A percentile compares a stretch with the other conserved stretches of the same genome.
Evolutionary conservation across 805 yeast species (phyloP).

Genomic region (Lachancea kluyveri): DNA sequence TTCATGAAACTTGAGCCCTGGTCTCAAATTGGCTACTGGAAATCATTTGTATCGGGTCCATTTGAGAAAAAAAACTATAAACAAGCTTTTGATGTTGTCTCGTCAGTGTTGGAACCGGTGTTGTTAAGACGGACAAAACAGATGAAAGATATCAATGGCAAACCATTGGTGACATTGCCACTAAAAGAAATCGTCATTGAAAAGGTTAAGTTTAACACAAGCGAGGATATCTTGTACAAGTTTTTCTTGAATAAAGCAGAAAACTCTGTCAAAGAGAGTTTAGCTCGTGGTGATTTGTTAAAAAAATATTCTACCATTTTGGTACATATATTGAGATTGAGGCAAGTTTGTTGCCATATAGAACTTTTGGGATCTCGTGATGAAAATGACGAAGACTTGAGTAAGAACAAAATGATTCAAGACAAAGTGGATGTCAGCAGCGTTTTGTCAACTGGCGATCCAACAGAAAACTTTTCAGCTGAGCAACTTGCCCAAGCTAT

Average conservation of each 20-base stretch:
- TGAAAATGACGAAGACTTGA: slow-evolving; percentile 46
- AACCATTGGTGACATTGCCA: slow-evolving; percentile 70
- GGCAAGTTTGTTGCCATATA: slow-evolving; percentile 87
- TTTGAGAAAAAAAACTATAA: slow-evolving; percentile 67
- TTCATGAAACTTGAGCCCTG: slow-evolving; percentile 84
- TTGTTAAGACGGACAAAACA: slow-evolving; percentile 78
- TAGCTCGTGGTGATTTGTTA: slow-evolving; percentile 60
- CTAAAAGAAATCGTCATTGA: slow-evolving; percentile 66
- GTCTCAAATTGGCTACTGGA: slow-evolving; percentile 83
- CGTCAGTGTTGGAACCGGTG: slow-evolving; percentile 77
- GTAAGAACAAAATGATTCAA: slow-evolving; percentile 2
- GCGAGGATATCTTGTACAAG: slow-evolving; percentile 60
- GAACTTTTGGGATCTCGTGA: slow-evolving; percentile 48
- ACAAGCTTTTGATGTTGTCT: slow-evolving; percentile 77
- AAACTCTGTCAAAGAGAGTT: slow-evolving; percentile 50
- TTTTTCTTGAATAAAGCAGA: slow-evolving; percentile 66
- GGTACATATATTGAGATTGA: slow-evolving; percentile 72
- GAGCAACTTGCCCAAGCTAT: slow-evolving; percentile 7
- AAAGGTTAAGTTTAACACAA: slow-evolving; percentile 55
- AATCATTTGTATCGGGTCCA: slow-evolving; percentile 74
- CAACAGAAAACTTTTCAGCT: slow-evolving; percentile 3
- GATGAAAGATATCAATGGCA: slow-evolving; percentile 72
- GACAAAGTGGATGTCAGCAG: slow-evolving; percentile 3
- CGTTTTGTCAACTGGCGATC: slow-evolving; percentile 1
- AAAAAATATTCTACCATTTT: slow-evolving; percentile 72